These are phyloP conservation scores for Aspergillus sp. DNA, from an alignment of 2,329 filamentous ascomycete species.

Conservation along the genomic window DNA sequence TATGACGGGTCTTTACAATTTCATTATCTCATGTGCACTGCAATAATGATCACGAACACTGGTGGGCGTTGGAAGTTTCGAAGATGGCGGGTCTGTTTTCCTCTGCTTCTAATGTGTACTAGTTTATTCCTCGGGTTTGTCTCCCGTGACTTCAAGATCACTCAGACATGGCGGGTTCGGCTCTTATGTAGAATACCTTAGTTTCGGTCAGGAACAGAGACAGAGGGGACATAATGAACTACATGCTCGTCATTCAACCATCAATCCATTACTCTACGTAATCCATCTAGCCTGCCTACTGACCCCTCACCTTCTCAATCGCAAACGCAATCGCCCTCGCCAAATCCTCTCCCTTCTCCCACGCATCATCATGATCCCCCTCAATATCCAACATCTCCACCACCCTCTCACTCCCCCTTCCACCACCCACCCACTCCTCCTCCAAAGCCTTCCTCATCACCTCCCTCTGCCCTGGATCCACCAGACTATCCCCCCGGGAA, in stretches of 20 bases:
- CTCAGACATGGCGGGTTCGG: constrained; percentile 2
- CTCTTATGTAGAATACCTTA: not conserved
- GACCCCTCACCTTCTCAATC: constrained; percentile 30
- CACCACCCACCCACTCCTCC: constrained; percentile 42
- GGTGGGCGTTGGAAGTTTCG: constrained; percentile 28
- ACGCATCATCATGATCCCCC: constrained; percentile 46
- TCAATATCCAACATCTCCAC: constrained; percentile 42
- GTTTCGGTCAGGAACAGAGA: not conserved
- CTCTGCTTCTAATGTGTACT: constrained; percentile 27
- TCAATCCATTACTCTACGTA: not conserved
- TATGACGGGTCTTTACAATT: constrained; percentile 28
- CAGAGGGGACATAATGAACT: constrained; percentile 1
- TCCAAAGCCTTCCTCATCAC: constrained; percentile 55
- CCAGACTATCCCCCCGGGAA: constrained; percentile 45
- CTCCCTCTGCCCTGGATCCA: constrained; percentile 41
- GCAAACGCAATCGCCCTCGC: constrained; percentile 39
- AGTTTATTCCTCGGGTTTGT: constrained; percentile 18
- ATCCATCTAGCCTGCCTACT: not conserved
- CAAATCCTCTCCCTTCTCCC: constrained; percentile 44
- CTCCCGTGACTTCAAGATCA: constrained; percentile 12
- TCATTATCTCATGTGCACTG: constrained; percentile 29
- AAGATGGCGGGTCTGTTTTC: constrained; percentile 29
- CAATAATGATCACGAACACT: constrained; percentile 31
- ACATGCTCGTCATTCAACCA: not conserved
- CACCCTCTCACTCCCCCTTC: constrained; percentile 29